Evolutionary conservation across 2,329 filamentous ascomycete genomes (phyloP), one percentile per base, ranked within the genome.

Genomic region (Penicillium psychrosexuale): DNA sequence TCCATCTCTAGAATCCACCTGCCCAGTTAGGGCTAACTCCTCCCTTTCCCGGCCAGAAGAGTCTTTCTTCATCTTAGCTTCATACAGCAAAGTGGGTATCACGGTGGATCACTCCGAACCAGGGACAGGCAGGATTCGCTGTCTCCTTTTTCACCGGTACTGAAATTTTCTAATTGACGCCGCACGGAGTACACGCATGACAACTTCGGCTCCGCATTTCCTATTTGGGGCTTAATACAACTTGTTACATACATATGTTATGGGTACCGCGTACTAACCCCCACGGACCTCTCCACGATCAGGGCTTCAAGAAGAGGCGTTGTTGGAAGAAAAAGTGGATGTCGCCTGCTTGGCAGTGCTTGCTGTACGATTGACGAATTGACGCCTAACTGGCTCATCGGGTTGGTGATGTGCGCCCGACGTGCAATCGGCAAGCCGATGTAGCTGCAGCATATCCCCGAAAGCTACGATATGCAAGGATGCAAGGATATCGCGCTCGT

Each of bases 11-110:
- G 13, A 53, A 44, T 27, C 48, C 43, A 57, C 40, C 40, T 47
- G 36, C 51, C 54, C 31, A 27, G 27, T 61, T 45, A 36, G 49
- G 56, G 51, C 45, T 40, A 45, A 33, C 6, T 44, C 19, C 42
- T 42, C 46, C 40, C 22, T 30, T 11, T 28, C 3, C 24, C 27
- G 52, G 52, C 39, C 43, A 56, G 44, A 56, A 36, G 44, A 47
- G 45, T 30, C 42, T 57, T 57, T 42, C 47, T 59, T 55, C 53
- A 64, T 63, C 56, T 62, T 56, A 64, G 56, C 56, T 62, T 48
- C 48, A 37, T 53, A 34, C 33, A 30, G 44, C 8, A 17, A 44
- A 24, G 44, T 47, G 54, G 57, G 47, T 49, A 34, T 49, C 19
- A 9, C 19, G 27, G 60, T 63, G 61, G 61, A 51, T 47, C 56